Evolutionary conservation across 176 grass and related monocot genomes (phyloP), one percentile per base, ranked within the genome.

Genomic region (Guadua angustifolia): DNA sequence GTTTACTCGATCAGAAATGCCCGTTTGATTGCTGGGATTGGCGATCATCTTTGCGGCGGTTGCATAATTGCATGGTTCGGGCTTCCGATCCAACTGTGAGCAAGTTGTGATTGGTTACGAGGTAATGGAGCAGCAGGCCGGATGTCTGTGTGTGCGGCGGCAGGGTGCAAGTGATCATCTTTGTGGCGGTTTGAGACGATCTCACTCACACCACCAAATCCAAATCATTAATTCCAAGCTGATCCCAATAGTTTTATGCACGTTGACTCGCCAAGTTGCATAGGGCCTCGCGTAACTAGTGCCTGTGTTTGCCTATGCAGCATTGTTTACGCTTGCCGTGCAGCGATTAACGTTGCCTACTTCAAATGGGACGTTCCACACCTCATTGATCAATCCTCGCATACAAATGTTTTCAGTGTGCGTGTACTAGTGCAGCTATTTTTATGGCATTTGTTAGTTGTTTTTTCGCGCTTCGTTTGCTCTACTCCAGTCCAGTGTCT

Each of bases 401-500:
- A 63, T 78, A 43, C 3, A 6, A 9, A n/a, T 40, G 21, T 24
- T 63, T 6, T 6, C 43, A 0, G 3, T n/a, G 1, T 33, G 61
- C 14, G 11, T 65, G 69, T 1, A 3, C n/a, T 24, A 57, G 22
- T n/a, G 52, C 67, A 46, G 56, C 43, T 62, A 42, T 64, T 50
- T 74, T 16, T 32, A 17, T 25, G 42, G 56, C n/a, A 2, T 63
- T 56, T 6, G 29, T 19, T 32, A 38, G 10, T 24, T 17, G 29
- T 62, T 63, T 39, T 29, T 16, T 6, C 47, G 21, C 53, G 60
- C 71, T 74, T 84, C 59, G 60, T 57, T 9, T 77, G 82, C 36
- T 68, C 61, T 35, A 77, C 49, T 68, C 61, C 42, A 43, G 21
- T 25, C 61, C 42, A 44, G 21, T 26, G 3, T 45, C 6, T 5